Conservation (phyloP, 2,329 filamentous ascomycete genomes). For the Daldinia sp. region DNA sequence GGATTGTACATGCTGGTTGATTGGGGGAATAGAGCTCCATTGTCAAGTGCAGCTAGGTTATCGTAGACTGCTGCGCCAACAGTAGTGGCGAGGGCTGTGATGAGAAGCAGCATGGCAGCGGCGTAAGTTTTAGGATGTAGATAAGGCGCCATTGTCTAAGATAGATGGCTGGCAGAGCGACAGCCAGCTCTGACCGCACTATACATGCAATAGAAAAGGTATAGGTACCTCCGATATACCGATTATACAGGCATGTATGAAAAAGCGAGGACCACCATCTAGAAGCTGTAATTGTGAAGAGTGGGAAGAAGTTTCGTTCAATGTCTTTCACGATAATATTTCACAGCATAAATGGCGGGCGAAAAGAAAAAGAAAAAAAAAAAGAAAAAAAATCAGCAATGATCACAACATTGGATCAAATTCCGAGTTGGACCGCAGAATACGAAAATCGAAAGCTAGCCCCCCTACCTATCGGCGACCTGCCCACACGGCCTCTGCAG, state of each 20-base stretch:
- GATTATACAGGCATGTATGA: not conserved
- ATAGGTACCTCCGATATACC: not conserved
- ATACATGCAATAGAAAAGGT: conserved; percentile 18
- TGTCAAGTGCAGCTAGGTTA: conserved; percentile 25
- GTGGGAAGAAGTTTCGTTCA: not conserved
- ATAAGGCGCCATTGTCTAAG: conserved; percentile 28
- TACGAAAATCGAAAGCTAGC: conserved; percentile 26
- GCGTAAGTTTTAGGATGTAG: not conserved
- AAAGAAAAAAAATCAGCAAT: conserved; percentile 22
- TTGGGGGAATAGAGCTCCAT: conserved; percentile 33
- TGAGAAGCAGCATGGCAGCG: conserved; percentile 12
- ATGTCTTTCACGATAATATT: conserved; percentile 5
- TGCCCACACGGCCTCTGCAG: conserved; percentile 35
- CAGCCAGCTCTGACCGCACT: conserved; percentile 23
- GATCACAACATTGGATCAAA: conserved; percentile 16
- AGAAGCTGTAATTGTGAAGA: conserved; percentile 5
- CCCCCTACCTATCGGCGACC: conserved; percentile 33
- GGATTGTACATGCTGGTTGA: conserved; percentile 13
- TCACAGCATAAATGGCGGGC: conserved; percentile 6
- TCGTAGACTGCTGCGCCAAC: conserved; percentile 6
- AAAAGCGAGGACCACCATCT: not conserved
- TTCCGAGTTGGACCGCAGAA: conserved; percentile 11
- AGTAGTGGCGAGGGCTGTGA: conserved; percentile 12
- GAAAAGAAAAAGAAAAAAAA: conserved; percentile 10
- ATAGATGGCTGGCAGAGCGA: conserved; percentile 18